Evolutionary conservation across 345 rosid species (phyloP), one percentile per base, ranked within the genome.

Genomic region (Eucalyptus marginata): DNA sequence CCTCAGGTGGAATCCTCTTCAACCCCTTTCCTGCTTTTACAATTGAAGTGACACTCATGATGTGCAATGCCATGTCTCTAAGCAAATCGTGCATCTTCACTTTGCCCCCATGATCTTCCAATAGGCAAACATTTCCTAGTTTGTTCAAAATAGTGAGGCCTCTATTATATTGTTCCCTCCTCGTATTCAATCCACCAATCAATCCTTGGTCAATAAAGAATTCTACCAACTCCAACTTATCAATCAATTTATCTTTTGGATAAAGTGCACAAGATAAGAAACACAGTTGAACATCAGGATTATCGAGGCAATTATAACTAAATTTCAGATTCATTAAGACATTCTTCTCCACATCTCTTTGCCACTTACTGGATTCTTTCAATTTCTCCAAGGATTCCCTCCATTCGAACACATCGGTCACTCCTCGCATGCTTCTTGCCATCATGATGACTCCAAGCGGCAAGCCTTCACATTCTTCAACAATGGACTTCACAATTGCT

Each of bases 241-340:
- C 0, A 6, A 51, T 51, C 3, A 16, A 51, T 16, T 16, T 0
- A 51, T 51, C 54, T 51, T 51, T 8, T 2, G 91, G 88, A 87
- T 85, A 90, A 6, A 93, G 66, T 31, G 93, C 92, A 83, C 92
- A 91, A 64, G 86, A 87, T 10, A 90, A 52, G 86, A 93, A 91
- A 31, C 93, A 92, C 2, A 86, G 79, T 51, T 90, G 90, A 1
- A 66, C 11, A 7, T 90, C 4, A 2, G 33, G 43, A 64, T 90
- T 83, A 13, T 40, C 86, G 46, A 92, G 54, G 8, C 8, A 8
- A 51, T 51, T 20, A 16, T 16, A 51, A 6, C 54, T 51, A 2
- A 16, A 2, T 51, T 51, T 16, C 0, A 93, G 22, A 10, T 66
- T 43, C 16, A 7, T 33, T 36, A 89, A 40, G 40, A 86, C 13